Evolutionary conservation across 2,329 filamentous ascomycete genomes (phyloP), one percentile per base, ranked within the genome.

Genomic region (Thermochaetoides dissita): DNA sequence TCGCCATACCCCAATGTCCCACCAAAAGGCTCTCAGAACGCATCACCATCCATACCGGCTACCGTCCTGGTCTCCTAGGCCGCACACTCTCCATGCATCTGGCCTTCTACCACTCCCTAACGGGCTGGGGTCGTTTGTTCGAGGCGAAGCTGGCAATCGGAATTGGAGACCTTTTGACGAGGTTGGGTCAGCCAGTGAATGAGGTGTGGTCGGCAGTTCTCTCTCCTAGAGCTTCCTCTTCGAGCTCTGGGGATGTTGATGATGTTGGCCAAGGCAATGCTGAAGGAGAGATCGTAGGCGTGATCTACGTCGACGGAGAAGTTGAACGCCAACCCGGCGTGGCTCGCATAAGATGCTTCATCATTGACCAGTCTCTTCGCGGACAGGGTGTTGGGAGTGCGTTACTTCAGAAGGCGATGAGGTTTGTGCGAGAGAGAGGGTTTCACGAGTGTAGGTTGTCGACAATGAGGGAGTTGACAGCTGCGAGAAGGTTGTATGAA

Each of bases 51-150:
- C 37, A 49, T n/a, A 36, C 49, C 0, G 58, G 57, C 37, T 59
- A 59, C 47, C 47, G 44, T 2, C 55, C 53, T 3, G 51, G 52
- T 6, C 45, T 60, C 11, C 47, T 58, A n/a, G 53, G 48, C 34
- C 48, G 52, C 30, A 46, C 46, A 3, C 41, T 60, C 7, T 49
- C 56, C 37, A 56, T 59, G 52, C 55, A 58, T 45, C 42, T 56
- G 44, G 41, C 43, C 30, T 55, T 41, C 41, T 59, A 58, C 45
- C 42, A 36, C 36, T 35, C 33, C 8, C 10, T 35, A 3, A 29
- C 42, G 35, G 45, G 45, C 11, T 57, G 54, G 49, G 57, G 54
- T 6, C 36, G n/a, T 3, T 31, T 33, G 7, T 56, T 57, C 36
- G 56, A 59, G 37, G 41, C 50, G 6, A 30, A n/a, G 6, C 39